Base-by-base conservation (phyloP, 345 rosid genomes). In the Heritiera fomes region DNA sequence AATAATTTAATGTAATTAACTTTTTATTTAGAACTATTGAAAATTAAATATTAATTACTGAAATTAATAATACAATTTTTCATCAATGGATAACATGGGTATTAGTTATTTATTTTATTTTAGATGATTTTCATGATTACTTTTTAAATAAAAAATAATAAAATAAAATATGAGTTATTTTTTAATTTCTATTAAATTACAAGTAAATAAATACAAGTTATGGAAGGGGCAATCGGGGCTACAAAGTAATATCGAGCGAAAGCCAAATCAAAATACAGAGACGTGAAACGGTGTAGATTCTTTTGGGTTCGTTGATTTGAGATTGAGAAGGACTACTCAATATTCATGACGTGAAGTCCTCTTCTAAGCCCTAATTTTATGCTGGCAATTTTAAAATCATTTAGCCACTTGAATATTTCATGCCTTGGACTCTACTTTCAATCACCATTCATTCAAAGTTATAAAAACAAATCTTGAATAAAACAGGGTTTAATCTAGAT, bases 321-420 rank as follows among this genome's bases (percentile, higher is more conserved):
- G 50, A 41, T 8, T 3, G 41, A 62, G 17, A 34, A 1, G 38
- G 38, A 34, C 38, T 34, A 34, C 3, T 34, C 38, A 3, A 34
- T 61, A 4, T 30, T 61, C 66, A 13, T 62, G 18, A 62, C 66
- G 66, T 62, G 66, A 47, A 32, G 66, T 62, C 41, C 66, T 62
- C 66, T 62, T 32, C 41, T 13, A 62, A 30, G 2, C 66, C 32
- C 64, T 23, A 10, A 7, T 28, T 61, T 23, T 23, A 2, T 10
- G 28, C 28, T 15, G 58, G 5, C 15, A 53, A 14, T 7, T 15
- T 53, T 15, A 15, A 53, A 53, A 14, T 6, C 58, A 53, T 55
- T 17, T 17, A 6, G 20, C 8, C 20, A 17, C 8, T 1, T 47
- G 52, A 9, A 47, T 47, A 47, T 46, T 46, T 46, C 49, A 9